Conservation (phyloP, 1,284 basidiomycete genomes). For the Omphalotus olearius region DNA sequence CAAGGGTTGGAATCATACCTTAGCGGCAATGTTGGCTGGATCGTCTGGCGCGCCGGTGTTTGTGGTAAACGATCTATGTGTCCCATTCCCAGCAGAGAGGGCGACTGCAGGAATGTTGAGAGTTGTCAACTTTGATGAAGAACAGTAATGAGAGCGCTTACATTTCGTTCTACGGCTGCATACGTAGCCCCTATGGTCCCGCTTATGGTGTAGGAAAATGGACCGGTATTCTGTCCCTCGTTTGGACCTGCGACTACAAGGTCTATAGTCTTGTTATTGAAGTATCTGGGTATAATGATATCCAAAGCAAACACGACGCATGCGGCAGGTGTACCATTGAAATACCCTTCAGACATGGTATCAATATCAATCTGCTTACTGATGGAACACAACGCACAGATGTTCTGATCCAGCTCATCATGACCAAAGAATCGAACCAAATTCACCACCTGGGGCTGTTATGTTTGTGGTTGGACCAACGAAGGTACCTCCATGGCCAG, state of each 20-base stretch:
- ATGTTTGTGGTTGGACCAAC: slow-evolving; percentile 13
- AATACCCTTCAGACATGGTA: slow-evolving; percentile 8
- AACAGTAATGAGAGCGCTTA: neutral
- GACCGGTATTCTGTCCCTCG: slow-evolving; percentile 12
- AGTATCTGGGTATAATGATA: slow-evolving; percentile 9
- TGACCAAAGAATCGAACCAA: slow-evolving; percentile 13
- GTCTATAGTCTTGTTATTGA: slow-evolving; percentile 10
- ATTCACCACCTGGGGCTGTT: slow-evolving; percentile 15
- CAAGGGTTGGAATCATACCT: neutral
- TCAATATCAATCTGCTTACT: neutral
- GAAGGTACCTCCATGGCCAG: slow-evolving; percentile 13
- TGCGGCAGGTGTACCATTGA: slow-evolving; percentile 15
- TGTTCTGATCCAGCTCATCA: slow-evolving; percentile 10
- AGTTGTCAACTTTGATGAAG: neutral
- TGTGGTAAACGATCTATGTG: slow-evolving; percentile 14
- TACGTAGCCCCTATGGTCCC: slow-evolving; percentile 14
- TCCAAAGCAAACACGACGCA: slow-evolving; percentile 13
- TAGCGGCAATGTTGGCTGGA: slow-evolving; percentile 13
- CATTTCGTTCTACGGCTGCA: slow-evolving; percentile 12
- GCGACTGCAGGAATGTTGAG: slow-evolving; percentile 13
- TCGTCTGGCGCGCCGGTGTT: slow-evolving; percentile 8
- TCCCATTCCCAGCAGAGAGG: slow-evolving; percentile 12
- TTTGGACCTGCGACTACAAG: slow-evolving; percentile 14
- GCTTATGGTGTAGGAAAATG: slow-evolving; percentile 13
- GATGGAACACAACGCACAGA: slow-evolving; percentile 6